Conservation (phyloP, 768 basidiomycete genomes). For the Brasilioporus rufonigricans region DNA sequence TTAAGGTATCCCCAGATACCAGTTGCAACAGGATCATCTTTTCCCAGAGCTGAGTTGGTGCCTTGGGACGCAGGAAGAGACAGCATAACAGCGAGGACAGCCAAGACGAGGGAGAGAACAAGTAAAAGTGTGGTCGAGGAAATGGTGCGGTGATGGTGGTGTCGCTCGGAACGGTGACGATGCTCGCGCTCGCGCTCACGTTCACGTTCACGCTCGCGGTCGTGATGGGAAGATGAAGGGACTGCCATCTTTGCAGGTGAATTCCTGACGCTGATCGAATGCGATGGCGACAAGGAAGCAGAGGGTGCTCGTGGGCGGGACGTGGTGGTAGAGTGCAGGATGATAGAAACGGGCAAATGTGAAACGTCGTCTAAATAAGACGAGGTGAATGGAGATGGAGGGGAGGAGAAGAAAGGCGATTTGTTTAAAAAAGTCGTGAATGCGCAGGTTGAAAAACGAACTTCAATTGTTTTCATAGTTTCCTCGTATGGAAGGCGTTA, state of each 20-base stretch:
- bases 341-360: neutral
- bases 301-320: conserved; percentile 62
- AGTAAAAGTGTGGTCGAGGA: conserved; percentile 88
- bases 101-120: conserved; percentile 80
- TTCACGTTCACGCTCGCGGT: conserved; percentile 54
- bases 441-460: conserved; percentile 30
- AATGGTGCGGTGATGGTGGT: conserved; percentile 81
- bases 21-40: conserved; percentile 38
- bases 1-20: conserved; percentile 74
- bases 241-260: conserved; percentile 66
- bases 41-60: conserved; percentile 28
- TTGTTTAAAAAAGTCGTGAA: conserved; percentile 10
- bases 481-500: conserved; percentile 21
- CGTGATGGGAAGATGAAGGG: conserved; percentile 78
- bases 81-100: conserved; percentile 88
- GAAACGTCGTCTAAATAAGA: conserved; percentile 19
- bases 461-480: conserved; percentile 24
- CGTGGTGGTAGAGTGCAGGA: conserved; percentile 46
- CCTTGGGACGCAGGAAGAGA: conserved; percentile 65
- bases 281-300: conserved; percentile 75
- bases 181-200: conserved; percentile 52
- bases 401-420: conserved; percentile 14
- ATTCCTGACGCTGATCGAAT: conserved; percentile 56
- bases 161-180: conserved; percentile 59
- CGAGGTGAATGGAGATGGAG: conserved; percentile 11